Percentiles rank a stretch among this genome's conserved stretches.
Conservation (phyloP, 192 early-diverging fungal species). For the Rhizoclosmatium globosum region DNA sequence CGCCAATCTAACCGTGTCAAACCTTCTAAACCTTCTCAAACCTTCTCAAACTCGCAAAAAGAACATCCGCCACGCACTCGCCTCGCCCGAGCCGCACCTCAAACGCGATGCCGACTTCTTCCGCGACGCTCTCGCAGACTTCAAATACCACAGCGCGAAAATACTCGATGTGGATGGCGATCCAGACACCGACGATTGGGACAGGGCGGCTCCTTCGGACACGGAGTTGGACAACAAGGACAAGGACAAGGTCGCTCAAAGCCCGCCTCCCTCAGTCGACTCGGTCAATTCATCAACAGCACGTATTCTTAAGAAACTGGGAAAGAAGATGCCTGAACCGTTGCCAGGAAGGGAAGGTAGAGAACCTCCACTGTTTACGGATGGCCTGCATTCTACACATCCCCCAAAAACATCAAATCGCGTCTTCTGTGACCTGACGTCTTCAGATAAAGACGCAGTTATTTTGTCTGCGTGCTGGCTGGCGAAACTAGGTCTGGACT, state of each 20-base stretch:
- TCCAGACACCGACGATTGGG: constrained; percentile 4
- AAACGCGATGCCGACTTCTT: neutral
- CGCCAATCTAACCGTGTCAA: too few relatives aligned
- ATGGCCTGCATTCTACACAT: neutral
- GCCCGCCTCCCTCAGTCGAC: neutral
- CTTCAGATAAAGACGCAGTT: constrained; percentile 17
- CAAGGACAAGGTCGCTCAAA: neutral
- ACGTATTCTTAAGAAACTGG: neutral
- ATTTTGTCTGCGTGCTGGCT: constrained; percentile 11
- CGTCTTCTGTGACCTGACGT: constrained; percentile 18
- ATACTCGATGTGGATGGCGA: neutral
- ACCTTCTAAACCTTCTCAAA: too few relatives aligned
- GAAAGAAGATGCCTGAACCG: neutral
- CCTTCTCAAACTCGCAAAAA: too few relatives aligned
- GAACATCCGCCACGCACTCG: neutral
- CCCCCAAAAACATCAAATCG: neutral
- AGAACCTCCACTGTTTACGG: constrained; percentile 16
- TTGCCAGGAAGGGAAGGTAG: neutral
- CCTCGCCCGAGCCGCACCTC: constrained; percentile 1
- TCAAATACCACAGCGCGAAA: neutral
- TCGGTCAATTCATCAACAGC: neutral
- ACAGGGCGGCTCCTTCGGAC: neutral
- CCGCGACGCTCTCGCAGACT: neutral
- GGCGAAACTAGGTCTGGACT: constrained; percentile 14
- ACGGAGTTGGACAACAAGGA: neutral